Evolutionary conservation across 352 stramenopile genomes (phyloP).

Genomic region (Pythium utonaiense): DNA sequence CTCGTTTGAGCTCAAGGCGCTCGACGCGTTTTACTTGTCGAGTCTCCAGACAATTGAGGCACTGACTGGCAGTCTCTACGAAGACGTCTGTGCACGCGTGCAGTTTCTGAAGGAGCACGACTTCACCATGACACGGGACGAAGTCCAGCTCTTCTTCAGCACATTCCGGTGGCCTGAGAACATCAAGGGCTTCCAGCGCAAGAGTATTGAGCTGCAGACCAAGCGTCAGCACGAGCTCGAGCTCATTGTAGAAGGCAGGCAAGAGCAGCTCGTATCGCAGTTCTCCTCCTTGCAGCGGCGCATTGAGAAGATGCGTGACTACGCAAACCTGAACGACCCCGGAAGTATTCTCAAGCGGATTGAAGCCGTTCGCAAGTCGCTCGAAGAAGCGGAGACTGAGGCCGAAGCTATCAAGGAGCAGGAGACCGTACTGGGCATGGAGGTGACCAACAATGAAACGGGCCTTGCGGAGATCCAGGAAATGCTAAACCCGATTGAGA

Average conservation of each 20-base stretch:
- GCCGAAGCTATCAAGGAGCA: slow-evolving; percentile 86
- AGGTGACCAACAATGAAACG: slow-evolving; percentile 76
- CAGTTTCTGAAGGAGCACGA: slow-evolving; percentile 89
- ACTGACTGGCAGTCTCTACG: slow-evolving; percentile 72
- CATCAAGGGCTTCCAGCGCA: slow-evolving; percentile 89
- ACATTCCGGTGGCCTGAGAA: slow-evolving; percentile 90
- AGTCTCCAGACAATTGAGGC: slow-evolving; percentile 70
- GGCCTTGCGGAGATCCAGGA: slow-evolving; percentile 71
- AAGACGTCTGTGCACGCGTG: slow-evolving; percentile 72
- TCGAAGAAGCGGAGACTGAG: slow-evolving; percentile 81
- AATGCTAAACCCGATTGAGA: slow-evolving; percentile 83
- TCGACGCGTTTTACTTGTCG: slow-evolving; percentile 82
- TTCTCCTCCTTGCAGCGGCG: slow-evolving; percentile 77
- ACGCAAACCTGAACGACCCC: slow-evolving; percentile 76
- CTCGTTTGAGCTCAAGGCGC: slow-evolving; percentile 85
- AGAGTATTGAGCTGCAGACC: slow-evolving; percentile 88
- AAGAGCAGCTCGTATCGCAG: slow-evolving; percentile 82
- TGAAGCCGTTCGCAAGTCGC: slow-evolving; percentile 63
- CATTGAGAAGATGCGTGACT: slow-evolving; percentile 90
- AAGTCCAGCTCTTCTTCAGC: slow-evolving; percentile 89
- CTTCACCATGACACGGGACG: slow-evolving; percentile 82
- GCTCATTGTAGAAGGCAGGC: slow-evolving; percentile 83
- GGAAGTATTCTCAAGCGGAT: slow-evolving; percentile 82
- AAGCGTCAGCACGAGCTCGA: slow-evolving; percentile 89
- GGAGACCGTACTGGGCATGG: slow-evolving; percentile 84